Conservation (phyloP, 805 yeast species). For the Lipomyces anomalus region DNA sequence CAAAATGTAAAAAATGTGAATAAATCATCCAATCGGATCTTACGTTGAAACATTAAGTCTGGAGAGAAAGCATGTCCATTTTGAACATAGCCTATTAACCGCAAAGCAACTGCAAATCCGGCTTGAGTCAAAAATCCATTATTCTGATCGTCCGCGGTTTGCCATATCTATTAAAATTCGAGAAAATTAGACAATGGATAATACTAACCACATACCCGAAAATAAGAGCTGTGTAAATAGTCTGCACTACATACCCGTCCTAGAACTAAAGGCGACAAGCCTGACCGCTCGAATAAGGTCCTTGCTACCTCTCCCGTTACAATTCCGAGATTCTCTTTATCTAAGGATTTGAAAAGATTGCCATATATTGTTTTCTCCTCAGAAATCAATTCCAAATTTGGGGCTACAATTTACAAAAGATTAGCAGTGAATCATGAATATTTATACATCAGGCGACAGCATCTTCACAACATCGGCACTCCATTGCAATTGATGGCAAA, state of each 20-base stretch:
- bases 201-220: neutral
- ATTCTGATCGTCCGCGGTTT: constrained; percentile 81
- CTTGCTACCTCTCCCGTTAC: constrained; percentile 87
- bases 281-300: constrained; percentile 76
- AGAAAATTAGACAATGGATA: neutral
- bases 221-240: neutral
- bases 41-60: constrained; percentile 42
- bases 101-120: constrained; percentile 79
- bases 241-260: constrained; percentile 46
- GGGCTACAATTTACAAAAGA: neutral
- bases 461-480: too few relatives aligned
- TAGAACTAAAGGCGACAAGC: constrained; percentile 66
- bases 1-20: neutral
- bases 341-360: constrained; percentile 72
- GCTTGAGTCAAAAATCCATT: constrained; percentile 75
- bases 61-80: constrained; percentile 54
- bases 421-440: too few relatives aligned
- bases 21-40: constrained; percentile 19
- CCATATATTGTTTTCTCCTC: constrained; percentile 74
- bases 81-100: constrained; percentile 86
- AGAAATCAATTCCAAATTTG: constrained; percentile 35
- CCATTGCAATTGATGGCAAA: too few relatives aligned
- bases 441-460: too few relatives aligned
- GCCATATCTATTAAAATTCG: constrained; percentile 89
- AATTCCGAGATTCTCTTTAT: constrained; percentile 69